Base-by-base conservation (phyloP, 129 eudicot species). In the Pseudognaphalium luteoalbum region DNA sequence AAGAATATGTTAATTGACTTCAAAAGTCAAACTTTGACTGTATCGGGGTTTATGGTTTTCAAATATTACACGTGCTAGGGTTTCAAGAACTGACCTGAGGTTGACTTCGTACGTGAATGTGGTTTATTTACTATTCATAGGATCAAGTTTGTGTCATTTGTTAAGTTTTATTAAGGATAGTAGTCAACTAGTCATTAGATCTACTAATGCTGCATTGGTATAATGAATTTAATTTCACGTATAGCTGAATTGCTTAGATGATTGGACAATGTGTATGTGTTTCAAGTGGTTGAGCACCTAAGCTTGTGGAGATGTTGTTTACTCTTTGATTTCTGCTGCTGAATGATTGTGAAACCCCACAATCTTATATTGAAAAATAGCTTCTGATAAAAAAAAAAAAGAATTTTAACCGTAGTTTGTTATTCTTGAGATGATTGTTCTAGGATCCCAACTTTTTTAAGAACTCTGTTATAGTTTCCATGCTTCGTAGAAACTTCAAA, bases 1-100 rank as follows among this genome's bases (percentile, higher is more conserved):
- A 71, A 17, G 10, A 56, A 54, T 11, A 66, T 25, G 19, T 51
- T 22, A 15, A 15, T 63, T 73, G 83, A 73, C 79, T 32, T 80
- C 3, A 20, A 65, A 66, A 28, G 16, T 80, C 68, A 35, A 17
- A 19, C 69, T 52, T 57, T 66, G 60, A 72, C 79, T 66, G 54
- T 39, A 5, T 66, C 6, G 25, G 16, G 22, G 3, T 16, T 4
- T 50, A 28, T 2, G 6, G 22, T 37, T 68, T 7, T 5, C 21
- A 47, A 34, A 33, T 59, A 22, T 59, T 22, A 19, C 28, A 5
- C 33, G n/a, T 72, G 66, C n/a, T 17, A 72, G 33, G 50, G 50
- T 28, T 72, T 54, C 29, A 72, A 59, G 30, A 71, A 51, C 30
- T 11, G 34, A 33, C 76, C 32, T 19, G 21, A 58, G 67, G 56